Evolutionary conservation across 176 grass and related monocot genomes (phyloP).

Genomic region (Lolium perenne): DNA sequence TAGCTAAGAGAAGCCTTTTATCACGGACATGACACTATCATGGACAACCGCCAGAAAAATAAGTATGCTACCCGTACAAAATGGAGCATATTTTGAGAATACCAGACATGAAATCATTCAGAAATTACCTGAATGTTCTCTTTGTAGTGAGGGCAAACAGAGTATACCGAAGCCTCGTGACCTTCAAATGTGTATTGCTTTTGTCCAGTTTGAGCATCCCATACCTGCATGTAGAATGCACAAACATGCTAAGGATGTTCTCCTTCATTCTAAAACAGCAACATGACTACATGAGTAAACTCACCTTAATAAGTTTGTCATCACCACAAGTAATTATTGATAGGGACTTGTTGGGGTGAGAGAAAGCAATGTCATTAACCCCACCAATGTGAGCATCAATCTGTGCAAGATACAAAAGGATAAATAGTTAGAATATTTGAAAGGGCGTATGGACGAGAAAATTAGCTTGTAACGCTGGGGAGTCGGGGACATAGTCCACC

Average conservation of each 20-base stretch:
- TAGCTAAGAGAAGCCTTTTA: conserved; percentile 2
- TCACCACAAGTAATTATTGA: conserved; percentile 99
- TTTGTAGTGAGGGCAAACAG: conserved; percentile 99
- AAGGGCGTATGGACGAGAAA: neutral
- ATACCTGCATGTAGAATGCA: conserved; percentile 68
- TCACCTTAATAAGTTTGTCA: conserved; percentile 96
- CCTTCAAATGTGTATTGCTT: conserved; percentile 99
- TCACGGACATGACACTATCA: neutral
- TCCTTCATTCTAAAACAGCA: conserved; percentile 9
- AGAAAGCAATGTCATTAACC: conserved; percentile 99
- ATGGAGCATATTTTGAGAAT: conserved; percentile 31
- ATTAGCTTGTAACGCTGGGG: neutral
- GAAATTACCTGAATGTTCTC: conserved; percentile 92
- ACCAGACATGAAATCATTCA: neutral
- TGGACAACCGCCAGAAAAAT: conserved; percentile 27
- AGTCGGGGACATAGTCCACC: conserved; percentile 5
- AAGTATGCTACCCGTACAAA: conserved; percentile 12
- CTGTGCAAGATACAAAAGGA: conserved; percentile 48
- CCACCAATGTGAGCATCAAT: conserved; percentile 97
- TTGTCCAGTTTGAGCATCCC: conserved; percentile 94
- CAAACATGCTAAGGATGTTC: conserved; percentile 12
- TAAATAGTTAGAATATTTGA: conserved; percentile 40
- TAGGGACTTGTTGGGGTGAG: conserved; percentile 92
- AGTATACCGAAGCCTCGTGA: conserved; percentile 94
- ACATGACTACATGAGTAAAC: conserved; percentile 30